These are phyloP conservation scores for Candida glucosophila DNA, from an alignment of 1,139 yeast species.

Conservation along the genomic window DNA sequence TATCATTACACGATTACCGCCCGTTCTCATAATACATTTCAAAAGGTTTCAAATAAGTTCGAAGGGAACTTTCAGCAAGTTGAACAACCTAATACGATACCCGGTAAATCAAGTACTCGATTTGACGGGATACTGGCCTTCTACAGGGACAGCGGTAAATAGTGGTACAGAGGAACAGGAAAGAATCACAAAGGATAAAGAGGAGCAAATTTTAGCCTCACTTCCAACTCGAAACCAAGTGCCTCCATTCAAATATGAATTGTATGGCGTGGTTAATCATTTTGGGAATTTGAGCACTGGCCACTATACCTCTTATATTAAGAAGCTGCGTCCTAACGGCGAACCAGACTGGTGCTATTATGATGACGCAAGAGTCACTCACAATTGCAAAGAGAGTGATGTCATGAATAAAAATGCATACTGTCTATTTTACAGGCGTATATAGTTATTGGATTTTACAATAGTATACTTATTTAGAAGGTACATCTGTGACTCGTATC, in stretches of 20 bases:
- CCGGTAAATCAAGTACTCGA: conserved; percentile 52
- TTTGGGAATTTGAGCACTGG: conserved; percentile 77
- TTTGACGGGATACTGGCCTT: conserved; percentile 77
- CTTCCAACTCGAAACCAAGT: conserved; percentile 67
- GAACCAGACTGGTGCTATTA: conserved; percentile 66
- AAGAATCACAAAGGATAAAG: conserved; percentile 28
- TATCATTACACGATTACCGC: conserved; percentile 65
- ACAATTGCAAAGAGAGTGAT: conserved; percentile 28
- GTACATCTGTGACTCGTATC: conserved; percentile 22
- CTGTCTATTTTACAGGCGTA: conserved; percentile 57
- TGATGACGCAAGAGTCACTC: conserved; percentile 59
- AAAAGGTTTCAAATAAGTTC: conserved; percentile 61
- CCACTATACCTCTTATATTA: conserved; percentile 84
- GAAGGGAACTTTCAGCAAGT: conserved; percentile 42
- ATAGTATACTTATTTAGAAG: conserved; percentile 1
- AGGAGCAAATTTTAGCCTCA: conserved; percentile 34
- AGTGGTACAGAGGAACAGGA: conserved; percentile 7
- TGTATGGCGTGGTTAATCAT: conserved; percentile 88
- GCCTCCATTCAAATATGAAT: conserved; percentile 71
- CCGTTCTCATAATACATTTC: conserved; percentile 62
- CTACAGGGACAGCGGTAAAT: conserved; percentile 25
- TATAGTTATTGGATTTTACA: conserved; percentile 9
- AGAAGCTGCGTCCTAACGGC: conserved; percentile 29
- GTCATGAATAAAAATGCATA: conserved; percentile 63
- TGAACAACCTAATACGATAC: conserved; percentile 54